phyloP scores from a whole-genome alignment of 768 basidiomycete genomes.

The Suillus occidentalis region DNA sequence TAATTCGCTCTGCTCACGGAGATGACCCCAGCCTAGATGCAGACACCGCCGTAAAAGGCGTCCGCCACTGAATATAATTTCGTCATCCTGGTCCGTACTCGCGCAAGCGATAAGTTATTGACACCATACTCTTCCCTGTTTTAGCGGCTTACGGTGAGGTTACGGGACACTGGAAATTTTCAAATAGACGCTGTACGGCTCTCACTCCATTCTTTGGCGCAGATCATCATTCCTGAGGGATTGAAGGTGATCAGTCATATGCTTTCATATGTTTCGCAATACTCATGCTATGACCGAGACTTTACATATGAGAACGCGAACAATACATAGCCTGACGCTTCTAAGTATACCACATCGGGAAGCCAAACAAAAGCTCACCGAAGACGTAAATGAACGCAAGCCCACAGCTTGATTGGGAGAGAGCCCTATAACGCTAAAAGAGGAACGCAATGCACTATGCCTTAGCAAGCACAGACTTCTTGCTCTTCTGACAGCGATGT shows the following conservation, averaged over 20 bases:
- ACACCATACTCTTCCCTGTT: background rate
- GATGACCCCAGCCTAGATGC: slow-evolving; percentile 3
- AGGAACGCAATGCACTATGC: background rate
- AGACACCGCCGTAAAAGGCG: slow-evolving; percentile 3
- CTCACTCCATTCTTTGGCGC: background rate
- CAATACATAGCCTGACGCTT: background rate
- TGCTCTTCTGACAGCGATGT: background rate
- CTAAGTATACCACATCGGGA: background rate
- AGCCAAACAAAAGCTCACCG: slow-evolving; percentile 4
- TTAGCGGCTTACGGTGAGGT: background rate
- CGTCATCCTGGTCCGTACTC: background rate
- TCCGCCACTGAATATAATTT: background rate
- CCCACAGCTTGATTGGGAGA: background rate
- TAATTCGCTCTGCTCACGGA: background rate
- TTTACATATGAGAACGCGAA: background rate
- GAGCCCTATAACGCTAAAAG: background rate
- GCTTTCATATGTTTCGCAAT: background rate
- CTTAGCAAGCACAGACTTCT: background rate
- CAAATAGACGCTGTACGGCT: background rate
- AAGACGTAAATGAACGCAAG: slow-evolving; percentile 7
- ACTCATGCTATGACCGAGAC: background rate
- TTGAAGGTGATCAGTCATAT: background rate
- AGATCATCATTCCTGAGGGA: background rate
- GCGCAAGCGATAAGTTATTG: background rate
- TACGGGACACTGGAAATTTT: background rate